Evolutionary conservation across 116 monocot genomes (phyloP).

Genomic region (Papilionanthe hybrid): DNA sequence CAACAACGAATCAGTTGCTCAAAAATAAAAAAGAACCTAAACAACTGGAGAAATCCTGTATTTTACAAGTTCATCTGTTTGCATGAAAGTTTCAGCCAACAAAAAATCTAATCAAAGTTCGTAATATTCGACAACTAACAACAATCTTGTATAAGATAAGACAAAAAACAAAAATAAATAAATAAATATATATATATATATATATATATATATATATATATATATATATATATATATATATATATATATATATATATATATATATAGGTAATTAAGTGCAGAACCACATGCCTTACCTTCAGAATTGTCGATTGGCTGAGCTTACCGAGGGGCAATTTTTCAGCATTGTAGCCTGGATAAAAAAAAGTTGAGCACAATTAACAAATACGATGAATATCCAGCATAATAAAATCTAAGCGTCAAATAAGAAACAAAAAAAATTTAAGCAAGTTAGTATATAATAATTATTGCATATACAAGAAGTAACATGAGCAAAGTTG

Average conservation of each 20-base stretch:
- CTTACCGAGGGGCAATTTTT: conserved; percentile 95
- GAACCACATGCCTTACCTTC: conserved; percentile 41
- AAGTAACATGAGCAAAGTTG: background rate
- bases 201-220: too few species aligned
- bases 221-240: too few species aligned
- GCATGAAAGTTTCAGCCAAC: background rate
- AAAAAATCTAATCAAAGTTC: background rate
- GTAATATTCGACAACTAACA: background rate
- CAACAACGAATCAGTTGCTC: background rate
- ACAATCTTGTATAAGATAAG: background rate
- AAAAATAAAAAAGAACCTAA: too few species aligned
- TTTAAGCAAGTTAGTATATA: background rate
- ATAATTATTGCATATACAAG: background rate
- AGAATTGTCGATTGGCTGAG: conserved; percentile 92
- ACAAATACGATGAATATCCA: background rate
- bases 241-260: too few species aligned
- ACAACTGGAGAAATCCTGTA: too few species aligned
- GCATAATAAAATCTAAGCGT: background rate
- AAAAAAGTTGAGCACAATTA: background rate
- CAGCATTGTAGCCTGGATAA: conserved; percentile 85
- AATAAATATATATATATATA: too few species aligned
- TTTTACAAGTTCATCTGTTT: background rate
- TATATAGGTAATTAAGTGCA: background rate
- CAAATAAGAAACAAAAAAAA: background rate
- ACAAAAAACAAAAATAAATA: background rate